Evolutionary conservation across 106 monocot genomes (phyloP).

Genomic region (Iris macrosiphon): DNA sequence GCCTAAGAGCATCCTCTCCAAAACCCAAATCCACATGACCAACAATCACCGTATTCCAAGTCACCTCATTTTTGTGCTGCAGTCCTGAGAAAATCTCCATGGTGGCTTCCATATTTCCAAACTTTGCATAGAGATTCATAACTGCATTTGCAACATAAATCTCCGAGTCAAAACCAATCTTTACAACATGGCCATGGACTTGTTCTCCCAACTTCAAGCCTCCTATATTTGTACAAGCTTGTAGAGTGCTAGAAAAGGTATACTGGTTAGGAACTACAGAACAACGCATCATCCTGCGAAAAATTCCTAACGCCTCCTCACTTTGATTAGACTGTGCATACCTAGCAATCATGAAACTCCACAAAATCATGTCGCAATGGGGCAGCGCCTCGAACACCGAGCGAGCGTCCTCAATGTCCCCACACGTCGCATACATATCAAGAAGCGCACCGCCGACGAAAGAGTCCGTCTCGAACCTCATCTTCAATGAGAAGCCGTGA

Average conservation of each 20-base stretch:
- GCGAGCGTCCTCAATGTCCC: constrained; percentile 55
- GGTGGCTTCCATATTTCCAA: constrained; percentile 40
- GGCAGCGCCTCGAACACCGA: constrained; percentile 48
- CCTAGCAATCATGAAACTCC: constrained; percentile 82
- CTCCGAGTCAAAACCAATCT: constrained; percentile 54
- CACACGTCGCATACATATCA: constrained; percentile 86
- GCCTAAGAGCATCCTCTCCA: constrained; percentile 47
- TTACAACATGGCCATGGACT: constrained; percentile 52
- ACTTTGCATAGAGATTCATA: constrained; percentile 80
- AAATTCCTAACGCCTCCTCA: constrained; percentile 59
- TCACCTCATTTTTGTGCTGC: constrained; percentile 55
- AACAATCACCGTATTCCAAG: constrained; percentile 80
- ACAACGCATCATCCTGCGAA: constrained; percentile 36
- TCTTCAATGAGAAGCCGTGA: constrained; percentile 54
- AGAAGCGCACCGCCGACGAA: constrained; percentile 61
- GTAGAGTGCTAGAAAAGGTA: constrained; percentile 72
- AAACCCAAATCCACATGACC: constrained; percentile 56
- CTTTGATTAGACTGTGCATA: constrained; percentile 53
- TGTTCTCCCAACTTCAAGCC: constrained; percentile 39
- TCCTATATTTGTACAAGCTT: constrained; percentile 58
- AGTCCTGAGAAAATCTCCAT: constrained; percentile 40
- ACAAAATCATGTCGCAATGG: constrained; percentile 42
- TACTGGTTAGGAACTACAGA: constrained; percentile 61
- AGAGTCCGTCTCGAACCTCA: constrained; percentile 32
- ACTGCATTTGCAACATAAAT: constrained; percentile 75